These are phyloP conservation scores for Achlya hypogyna DNA, from an alignment of 352 stramenopile genomes.

Conservation along the genomic window DNA sequence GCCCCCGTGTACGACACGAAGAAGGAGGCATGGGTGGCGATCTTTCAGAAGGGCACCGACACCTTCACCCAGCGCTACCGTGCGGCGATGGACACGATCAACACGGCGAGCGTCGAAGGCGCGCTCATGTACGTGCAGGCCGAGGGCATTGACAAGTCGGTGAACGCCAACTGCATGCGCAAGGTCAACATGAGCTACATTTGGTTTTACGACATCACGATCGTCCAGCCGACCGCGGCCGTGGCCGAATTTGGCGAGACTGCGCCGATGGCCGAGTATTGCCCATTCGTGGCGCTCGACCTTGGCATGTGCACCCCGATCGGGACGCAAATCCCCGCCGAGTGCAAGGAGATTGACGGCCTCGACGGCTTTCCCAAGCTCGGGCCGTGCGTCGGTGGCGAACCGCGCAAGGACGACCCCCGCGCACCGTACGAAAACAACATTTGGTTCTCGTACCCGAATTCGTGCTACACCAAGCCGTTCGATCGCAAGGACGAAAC, in stretches of 20 bases:
- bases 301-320: conserved; percentile 39
- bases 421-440: conserved; percentile 51
- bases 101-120: conserved; percentile 50
- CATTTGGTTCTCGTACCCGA: conserved; percentile 68
- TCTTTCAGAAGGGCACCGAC: conserved; percentile 7
- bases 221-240: conserved; percentile 44
- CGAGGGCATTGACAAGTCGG: conserved; percentile 49
- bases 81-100: conserved; percentile 45
- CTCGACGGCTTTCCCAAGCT: conserved; percentile 35
- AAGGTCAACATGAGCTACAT: conserved; percentile 70
- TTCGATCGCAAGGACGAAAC: conserved; percentile 40
- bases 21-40: conserved; percentile 26
- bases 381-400: conserved; percentile 39
- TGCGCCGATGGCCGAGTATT: conserved; percentile 36
- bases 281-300: conserved; percentile 54
- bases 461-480: conserved; percentile 36
- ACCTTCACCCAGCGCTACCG: conserved; percentile 29
- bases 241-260: conserved; percentile 38
- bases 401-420: conserved; percentile 32
- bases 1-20: conserved; percentile 27
- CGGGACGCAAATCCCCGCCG: conserved; percentile 27
- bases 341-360: conserved; percentile 42
- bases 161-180: conserved; percentile 32
- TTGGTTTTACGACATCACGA: conserved; percentile 57
- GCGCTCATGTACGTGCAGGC: conserved; percentile 61